Conservation (phyloP, 208 protist species). For the Acanthamoeba royreba region DNA sequence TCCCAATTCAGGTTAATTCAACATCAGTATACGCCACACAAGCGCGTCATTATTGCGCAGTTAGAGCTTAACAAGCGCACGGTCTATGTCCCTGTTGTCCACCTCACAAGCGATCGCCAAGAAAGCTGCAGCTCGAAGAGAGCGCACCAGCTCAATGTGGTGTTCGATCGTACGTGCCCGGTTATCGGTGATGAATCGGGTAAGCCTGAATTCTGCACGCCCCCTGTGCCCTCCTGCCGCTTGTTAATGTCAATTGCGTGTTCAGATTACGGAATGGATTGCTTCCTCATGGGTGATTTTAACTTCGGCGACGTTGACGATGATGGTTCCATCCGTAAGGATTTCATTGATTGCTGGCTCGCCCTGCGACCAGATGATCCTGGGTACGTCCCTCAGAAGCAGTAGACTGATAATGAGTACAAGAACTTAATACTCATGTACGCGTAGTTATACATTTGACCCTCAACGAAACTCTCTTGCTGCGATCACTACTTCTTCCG, state of each 20-base stretch:
- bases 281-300: slow-evolving; percentile 38
- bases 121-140: not conserved
- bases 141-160: slow-evolving; percentile 25
- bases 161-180: slow-evolving; percentile 14
- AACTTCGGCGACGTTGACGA: slow-evolving; percentile 49
- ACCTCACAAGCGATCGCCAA: slow-evolving; percentile 39
- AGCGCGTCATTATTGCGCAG: slow-evolving; percentile 38
- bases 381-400: not conserved
- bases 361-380: not conserved
- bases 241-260: not conserved
- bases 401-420: not conserved
- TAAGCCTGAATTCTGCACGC: not conserved
- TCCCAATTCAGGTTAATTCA: not conserved
- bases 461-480: not conserved
- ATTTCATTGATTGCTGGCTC: slow-evolving; percentile 35
- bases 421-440: no score
- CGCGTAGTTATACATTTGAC: slow-evolving; percentile 37
- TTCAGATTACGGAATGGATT: slow-evolving; percentile 32
- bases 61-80: not conserved
- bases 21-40: slow-evolving; percentile 14
- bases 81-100: slow-evolving; percentile 25
- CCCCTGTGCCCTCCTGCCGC: not conserved
- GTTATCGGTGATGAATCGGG: not conserved
- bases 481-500: not conserved
- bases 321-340: not conserved